phyloP scores from a whole-genome alignment of 1,284 basidiomycete species.

The Neolentinus lepideus region DNA sequence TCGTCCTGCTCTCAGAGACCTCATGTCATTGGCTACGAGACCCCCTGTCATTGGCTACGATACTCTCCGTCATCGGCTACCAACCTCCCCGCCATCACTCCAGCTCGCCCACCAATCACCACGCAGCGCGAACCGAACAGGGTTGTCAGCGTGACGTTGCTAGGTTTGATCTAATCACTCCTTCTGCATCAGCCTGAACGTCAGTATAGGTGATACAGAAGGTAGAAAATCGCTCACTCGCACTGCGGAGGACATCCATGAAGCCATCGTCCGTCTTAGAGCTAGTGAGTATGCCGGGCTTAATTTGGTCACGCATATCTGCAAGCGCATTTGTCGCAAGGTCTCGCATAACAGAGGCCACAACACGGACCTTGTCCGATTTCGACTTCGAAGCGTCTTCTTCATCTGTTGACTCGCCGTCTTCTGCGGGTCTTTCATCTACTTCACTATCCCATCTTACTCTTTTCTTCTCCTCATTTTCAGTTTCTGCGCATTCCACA shows the following conservation, averaged over 20 bases:
- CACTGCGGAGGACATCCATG: constrained; percentile 58
- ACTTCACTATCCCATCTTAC: constrained; percentile 25
- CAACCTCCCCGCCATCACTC: no score
- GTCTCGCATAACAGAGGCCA: background rate
- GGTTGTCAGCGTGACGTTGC: no score
- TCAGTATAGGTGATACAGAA: constrained; percentile 26
- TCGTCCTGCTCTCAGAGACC: no score
- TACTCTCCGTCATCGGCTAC: no score
- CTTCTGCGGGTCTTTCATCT: constrained; percentile 12
- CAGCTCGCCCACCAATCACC: no score
- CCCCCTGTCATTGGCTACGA: no score
- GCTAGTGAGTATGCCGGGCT: constrained; percentile 67
- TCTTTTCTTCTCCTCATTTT: constrained; percentile 9
- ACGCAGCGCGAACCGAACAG: no score
- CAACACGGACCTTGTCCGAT: constrained; percentile 17
- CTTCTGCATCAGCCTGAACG: constrained; percentile 23
- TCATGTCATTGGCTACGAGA: no score
- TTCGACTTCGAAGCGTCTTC: constrained; percentile 3
- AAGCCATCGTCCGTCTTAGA: constrained; percentile 74
- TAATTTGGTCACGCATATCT: constrained; percentile 62
- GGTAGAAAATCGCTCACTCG: constrained; percentile 27
- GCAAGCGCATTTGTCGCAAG: background rate
- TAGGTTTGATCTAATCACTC: no score
- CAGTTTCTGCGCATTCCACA: background rate
- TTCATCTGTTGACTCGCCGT: constrained; percentile 16